Evolutionary conservation across 257 asterid species (phyloP), one percentile per base, ranked within the genome.

Genomic region (Jacaranda copaia): DNA sequence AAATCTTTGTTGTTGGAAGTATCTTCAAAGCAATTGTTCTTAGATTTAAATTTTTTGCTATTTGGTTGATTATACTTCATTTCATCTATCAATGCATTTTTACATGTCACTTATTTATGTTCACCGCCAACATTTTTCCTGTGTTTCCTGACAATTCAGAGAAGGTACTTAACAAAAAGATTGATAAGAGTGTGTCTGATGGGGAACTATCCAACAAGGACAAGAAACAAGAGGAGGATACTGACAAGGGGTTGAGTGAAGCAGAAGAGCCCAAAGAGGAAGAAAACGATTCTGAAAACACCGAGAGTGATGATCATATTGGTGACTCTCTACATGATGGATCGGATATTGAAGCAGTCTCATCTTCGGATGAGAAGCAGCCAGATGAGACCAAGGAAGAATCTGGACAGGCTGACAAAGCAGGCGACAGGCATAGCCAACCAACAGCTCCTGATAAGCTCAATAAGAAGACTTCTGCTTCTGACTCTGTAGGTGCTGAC

Each of bases 311-410:
- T 76, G 78, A 79, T 76, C 82, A 43, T 49, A 81, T 60, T 10
- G 85, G 81, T 25, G 32, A 25, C 76, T 76, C 89, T 48, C 81
- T 77, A 14, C 76, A n/a, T 39, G 81, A 74, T 65, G 89, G 76
- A 65, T 83, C 88, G 18, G 92, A 87, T n/a, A 57, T 81, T 40
- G 90, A 86, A 77, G 91, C 80, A 64, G 81, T 81, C 55, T 88
- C 94, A 69, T 85, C 92, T 72, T 85, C 93, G 15, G 90, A 87
- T 35, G 80, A 77, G 79, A 82, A 88, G 70, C 82, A 80, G 53
- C 70, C 76, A 25, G 79, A 78, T 15, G 88, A 74, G 65, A 80
- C 78, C 19, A 79, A 73, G 63, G 97, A 85, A 81, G 90, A 83
- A 61, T 78, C 84, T 39, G 87, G 45, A 38, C 77, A 76, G 68